Evolutionary conservation across 305 asterid species (phyloP), one percentile per base, ranked within the genome.

Genomic region (Lippia alba): DNA sequence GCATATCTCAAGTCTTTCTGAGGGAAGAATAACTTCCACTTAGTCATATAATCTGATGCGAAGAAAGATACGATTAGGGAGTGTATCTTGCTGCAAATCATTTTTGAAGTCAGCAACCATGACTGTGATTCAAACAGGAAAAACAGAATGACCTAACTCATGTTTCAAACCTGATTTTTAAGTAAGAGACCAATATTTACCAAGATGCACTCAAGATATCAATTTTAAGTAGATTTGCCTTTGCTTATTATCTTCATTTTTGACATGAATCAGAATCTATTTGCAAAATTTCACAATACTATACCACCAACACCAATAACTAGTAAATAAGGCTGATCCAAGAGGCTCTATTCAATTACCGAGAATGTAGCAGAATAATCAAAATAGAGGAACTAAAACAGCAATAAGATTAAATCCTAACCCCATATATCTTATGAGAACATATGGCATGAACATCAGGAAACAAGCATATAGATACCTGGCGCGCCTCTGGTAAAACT

Each of bases 11-110:
- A 75, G 57, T 80, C 83, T 65, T 75, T 87, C 65, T 69, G 79
- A 67, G 85, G 88, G 77, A 91, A 80, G 72, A 83, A 46, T 53
- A 73, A 75, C 66, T 84, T 87, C 96, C 98, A 92, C 77, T 89
- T 92, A 73, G 80, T 46, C 76, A 86, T 86, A 55, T 81, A 90
- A 56, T 72, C 68, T 55, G 96, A 89, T 66, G 97, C 69, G 77
- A 91, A 87, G 78, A 86, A 86, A 45, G 96, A 89, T 61, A 76
- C 96, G 67, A 87, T 58, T 49, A 89, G 85, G 66, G 98, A 87
- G 82, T 73, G 76, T 73, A 91, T 89, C 87, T 93, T 91, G 88
- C 98, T 91, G 95, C 85, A 84, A 68, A 81, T 17, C 53, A 66
- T 49, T 63, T 56, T 48, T n/a, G 20, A 20, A 74, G 57, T 68